Evolutionary conservation across 2,329 filamentous ascomycete species (phyloP).

Genomic region (Nothophaeocryptopus gaeumannii): DNA sequence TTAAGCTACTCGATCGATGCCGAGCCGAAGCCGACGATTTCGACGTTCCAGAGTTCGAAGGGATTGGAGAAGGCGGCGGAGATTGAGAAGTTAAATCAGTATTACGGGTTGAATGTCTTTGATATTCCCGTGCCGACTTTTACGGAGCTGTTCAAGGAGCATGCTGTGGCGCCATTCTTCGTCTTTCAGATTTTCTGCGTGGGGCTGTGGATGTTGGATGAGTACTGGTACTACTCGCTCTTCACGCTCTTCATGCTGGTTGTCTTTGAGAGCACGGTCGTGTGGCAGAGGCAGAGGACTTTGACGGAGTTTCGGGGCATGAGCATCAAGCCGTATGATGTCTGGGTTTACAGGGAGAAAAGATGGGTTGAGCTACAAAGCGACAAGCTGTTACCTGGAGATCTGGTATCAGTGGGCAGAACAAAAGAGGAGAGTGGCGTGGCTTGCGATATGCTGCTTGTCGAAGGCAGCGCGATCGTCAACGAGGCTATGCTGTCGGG

Average conservation of each 20-base stretch:
- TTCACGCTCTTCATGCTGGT: conserved; percentile 99
- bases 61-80: conserved; percentile 74
- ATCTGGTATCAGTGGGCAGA: conserved; percentile 85
- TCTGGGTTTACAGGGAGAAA: conserved; percentile 83
- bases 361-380: conserved; percentile 88
- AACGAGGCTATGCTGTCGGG: conserved; percentile 99
- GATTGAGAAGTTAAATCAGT: conserved; percentile 74
- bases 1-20: conserved; percentile 79
- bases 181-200: conserved; percentile 99
- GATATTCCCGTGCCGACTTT: conserved; percentile 97
- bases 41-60: conserved; percentile 73
- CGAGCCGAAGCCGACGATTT: conserved; percentile 77
- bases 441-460: conserved; percentile 92
- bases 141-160: conserved; percentile 93
- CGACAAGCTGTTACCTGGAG: conserved; percentile 87
- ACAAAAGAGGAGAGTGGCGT: conserved; percentile 97
- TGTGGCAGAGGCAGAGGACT: conserved; percentile 97
- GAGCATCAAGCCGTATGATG: conserved; percentile 98
- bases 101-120: conserved; percentile 95
- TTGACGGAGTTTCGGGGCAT: conserved; percentile 96
- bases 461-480: conserved; percentile 94
- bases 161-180: conserved; percentile 97
- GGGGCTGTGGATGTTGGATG: conserved; percentile 95
- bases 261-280: conserved; percentile 94
- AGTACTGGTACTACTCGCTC: conserved; percentile 99